Conservation (phyloP, 164 flowering plant genomes). For the Vitis rupestris region DNA sequence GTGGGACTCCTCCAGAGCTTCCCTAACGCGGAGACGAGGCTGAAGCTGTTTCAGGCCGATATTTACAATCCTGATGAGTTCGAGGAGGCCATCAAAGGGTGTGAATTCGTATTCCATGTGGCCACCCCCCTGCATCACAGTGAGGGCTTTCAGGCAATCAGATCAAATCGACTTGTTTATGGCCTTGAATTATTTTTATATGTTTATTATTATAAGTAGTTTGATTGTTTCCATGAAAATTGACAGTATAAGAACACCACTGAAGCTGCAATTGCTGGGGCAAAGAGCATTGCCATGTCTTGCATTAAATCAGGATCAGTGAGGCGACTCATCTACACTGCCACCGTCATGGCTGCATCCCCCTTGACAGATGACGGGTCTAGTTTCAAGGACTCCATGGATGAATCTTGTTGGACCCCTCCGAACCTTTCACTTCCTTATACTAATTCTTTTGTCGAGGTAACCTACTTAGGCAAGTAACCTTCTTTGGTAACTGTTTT, state of each 20-base stretch:
- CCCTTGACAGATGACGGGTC: slow-evolving; percentile 25
- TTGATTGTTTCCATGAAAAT: slow-evolving; percentile 14
- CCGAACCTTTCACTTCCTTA: slow-evolving; percentile 22
- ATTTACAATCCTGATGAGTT: slow-evolving; percentile 37
- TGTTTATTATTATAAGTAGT: too few species aligned
- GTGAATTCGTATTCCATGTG: slow-evolving; percentile 41
- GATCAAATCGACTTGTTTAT: too few species aligned
- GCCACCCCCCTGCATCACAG: slow-evolving; percentile 39
- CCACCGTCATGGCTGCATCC: slow-evolving; percentile 37
- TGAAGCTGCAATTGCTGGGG: slow-evolving; percentile 43
- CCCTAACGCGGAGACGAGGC: slow-evolving; percentile 32
- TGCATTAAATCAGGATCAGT: slow-evolving; percentile 47
- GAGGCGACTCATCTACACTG: slow-evolving; percentile 49
- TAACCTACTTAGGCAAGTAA: slow-evolving; percentile 2
- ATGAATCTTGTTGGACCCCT: slow-evolving; percentile 57
- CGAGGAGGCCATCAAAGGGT: slow-evolving; percentile 39
- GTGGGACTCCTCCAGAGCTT: slow-evolving; percentile 41
- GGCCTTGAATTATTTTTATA: neutral
- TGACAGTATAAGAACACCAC: slow-evolving; percentile 34
- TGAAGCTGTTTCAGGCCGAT: slow-evolving; percentile 46
- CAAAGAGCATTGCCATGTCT: slow-evolving; percentile 23
- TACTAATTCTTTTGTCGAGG: slow-evolving; percentile 8
- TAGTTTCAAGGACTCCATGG: slow-evolving; percentile 30
- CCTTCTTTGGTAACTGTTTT: neutral
- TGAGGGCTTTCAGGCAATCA: slow-evolving; percentile 19